Evolutionary conservation across 345 rosid species (phyloP), one percentile per base, ranked within the genome.

Genomic region (Crucihimalaya himalaica): DNA sequence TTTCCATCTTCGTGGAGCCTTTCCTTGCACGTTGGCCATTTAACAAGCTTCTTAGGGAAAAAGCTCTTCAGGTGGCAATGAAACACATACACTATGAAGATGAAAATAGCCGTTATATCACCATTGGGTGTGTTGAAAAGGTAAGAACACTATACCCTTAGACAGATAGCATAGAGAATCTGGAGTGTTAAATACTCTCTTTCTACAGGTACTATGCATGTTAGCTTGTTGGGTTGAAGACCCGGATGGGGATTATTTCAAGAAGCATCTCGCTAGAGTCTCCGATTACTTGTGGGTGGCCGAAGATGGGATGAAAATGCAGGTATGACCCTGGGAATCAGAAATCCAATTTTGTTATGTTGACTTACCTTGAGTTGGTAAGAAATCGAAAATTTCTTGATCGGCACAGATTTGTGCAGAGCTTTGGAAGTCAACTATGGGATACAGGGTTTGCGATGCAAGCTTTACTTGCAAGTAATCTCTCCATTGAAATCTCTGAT

Each of bases 221-320:
- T 82, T 89, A 35, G 83, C 91, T 71, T 89, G 91, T 29, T 87
- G 91, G 93, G 85, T 77, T 31, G 92, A 89, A 80, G 86, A 89
- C 78, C 86, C 90, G 1, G 40, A 89, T 2, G 84, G 92, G 8
- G 78, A 55, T 73, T 42, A 53, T 55, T 86, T 82, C 60, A 86
- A 87, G 72, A 86, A 83, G 71, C 90, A 87, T 66, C 84, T 89
- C 6, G 83, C 87, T 0, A 78, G 88, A 51, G 27, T 84, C 27
- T 52, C 82, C 1, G 92, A 89, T 68, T 89, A 77, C 69, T 37
- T 87, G 6, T 89, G 92, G 95, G 64, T 89, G 59, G 86, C 75
- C 4, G 95, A 87, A 75, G 95, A 87, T 63, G 95, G 95, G 20
- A 75, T 89, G 70, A 89, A 81, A 51, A 79, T 85, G 82, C 87